Base-by-base conservation (phyloP, 2,329 filamentous ascomycete genomes). In the Aspergillus pseudoterreus region DNA sequence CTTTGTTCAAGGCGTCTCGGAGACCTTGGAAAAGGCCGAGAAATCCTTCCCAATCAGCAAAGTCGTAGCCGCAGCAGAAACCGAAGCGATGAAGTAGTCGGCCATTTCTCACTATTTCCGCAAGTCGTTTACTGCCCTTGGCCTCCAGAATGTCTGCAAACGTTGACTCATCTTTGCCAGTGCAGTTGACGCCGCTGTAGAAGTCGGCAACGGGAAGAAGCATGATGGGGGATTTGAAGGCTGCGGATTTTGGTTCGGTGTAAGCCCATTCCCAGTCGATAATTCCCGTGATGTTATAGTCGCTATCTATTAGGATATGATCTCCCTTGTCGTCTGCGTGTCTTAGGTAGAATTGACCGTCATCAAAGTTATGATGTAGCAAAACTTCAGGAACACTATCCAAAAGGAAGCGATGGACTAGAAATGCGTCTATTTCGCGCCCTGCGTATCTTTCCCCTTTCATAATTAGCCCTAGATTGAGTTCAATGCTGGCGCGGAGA, bases 261-360 rank as follows among this genome's bases (percentile, higher is more conserved):
- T 65, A 49, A 19, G 69, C 65, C 67, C 66, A 74, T 52, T 76
- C 70, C 74, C 74, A 79, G 54, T 80, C 76, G 47, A 79, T 74
- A 30, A 80, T 74, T 1, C 74, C 75, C 5, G 72, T 78, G 32
- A 80, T 71, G 50, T 76, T 74, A 52, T 67, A 75, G 6, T 76
- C 44, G 4, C 75, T 66, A 51, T 80, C 72, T 1, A 73, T 71
- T 1, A 80, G 63, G 12, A 80, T 70, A 44, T 79, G 75, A 47
- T 78, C 75, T 2, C 73, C 76, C 57, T 78, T 80, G 54, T 79
- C 75, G 50, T 77, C 72, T n/a, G 67, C 59, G 56, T 77, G 71
- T 55, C 76, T 78, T 8, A 80, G 60, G 50, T 73, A 78, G 60
- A 72, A 79, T 21, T 57, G 61, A 4, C 62, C 54, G 27, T 66